Conservation (phyloP, 176 grass and related monocot species). For the Lolium multiflorum region DNA sequence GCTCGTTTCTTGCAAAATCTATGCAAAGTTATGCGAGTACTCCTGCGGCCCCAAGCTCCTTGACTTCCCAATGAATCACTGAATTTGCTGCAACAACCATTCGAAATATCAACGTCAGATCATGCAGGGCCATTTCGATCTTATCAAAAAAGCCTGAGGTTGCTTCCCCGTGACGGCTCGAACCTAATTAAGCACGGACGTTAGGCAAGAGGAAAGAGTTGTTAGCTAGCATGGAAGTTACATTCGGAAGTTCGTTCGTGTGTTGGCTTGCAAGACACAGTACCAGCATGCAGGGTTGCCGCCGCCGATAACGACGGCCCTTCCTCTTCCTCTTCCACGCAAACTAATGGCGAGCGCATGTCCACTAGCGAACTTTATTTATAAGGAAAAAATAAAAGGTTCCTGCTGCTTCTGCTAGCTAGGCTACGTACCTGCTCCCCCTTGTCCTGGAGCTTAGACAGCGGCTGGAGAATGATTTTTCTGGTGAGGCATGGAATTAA, state of each 20-base stretch:
- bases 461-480: no score
- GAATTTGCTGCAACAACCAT: neutral
- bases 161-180: conserved; percentile 14
- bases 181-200: neutral
- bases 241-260: conserved; percentile 18
- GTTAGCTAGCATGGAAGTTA: neutral
- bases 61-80: neutral
- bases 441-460: no score
- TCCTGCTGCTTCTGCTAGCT: neutral
- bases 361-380: neutral
- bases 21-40: no score
- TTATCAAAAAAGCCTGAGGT: neutral
- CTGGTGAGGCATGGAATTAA: no score
- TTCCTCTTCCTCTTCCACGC: conserved; percentile 27
- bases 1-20: no score
- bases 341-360: neutral
- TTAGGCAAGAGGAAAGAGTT: conserved; percentile 11
- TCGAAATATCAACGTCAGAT: neutral
- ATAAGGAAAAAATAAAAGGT: neutral
- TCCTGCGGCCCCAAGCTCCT: neutral
- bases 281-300: neutral
- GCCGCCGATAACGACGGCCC: conserved; percentile 28
- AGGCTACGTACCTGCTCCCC: no score
- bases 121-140: neutral
- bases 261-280: conserved; percentile 48